Base-by-base conservation (phyloP, 345 rosid species). In the Brassica rapa region DNA sequence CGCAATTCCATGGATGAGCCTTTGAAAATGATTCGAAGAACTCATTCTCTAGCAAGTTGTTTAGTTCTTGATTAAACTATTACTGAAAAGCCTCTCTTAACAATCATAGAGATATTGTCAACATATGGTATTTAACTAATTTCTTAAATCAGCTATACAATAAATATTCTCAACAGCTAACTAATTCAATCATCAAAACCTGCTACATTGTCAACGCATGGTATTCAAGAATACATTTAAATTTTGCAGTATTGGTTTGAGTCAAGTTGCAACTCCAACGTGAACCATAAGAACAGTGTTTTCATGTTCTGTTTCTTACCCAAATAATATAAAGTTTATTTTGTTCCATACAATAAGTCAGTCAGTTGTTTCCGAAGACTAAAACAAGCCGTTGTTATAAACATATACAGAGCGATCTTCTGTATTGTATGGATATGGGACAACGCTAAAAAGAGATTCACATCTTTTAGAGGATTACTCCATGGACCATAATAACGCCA, bases 221-320 rank as follows among this genome's bases (percentile, higher is more conserved):
- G 4, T 27, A 27, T 27, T 27, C 30, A 27, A 27, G 0, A 27
- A 27, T 27, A 2, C 30, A 19, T 19, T 19, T 8, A 35, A 15
- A 0, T 7, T 19, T 55, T 41, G 9, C 57, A 33, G 1, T 19
- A 27, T 14, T 74, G 37, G 53, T 51, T 53, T 73, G 10, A 62
- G 70, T 30, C 69, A 62, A 62, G 69, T 62, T 63, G 70, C 70
- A 30, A 51, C 56, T 19, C 21, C 56, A 41, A 41, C 11, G 60
- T 51, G 56, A 51, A 51, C 56, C 19, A n/a, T 51, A n/a, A n/a
- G 56, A n/a, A 5, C 56, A 27, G 30, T 27, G 30, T 27, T 27
- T 27, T 27, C 30, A 27, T 27, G 30, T 27, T 27, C 30, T 27
- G 30, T 27, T 27, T 27, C 4, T 27, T 27, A 27, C 30, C 30